Conservation (phyloP, 2,329 filamentous ascomycete genomes). For the Thielaviopsis musarum region DNA sequence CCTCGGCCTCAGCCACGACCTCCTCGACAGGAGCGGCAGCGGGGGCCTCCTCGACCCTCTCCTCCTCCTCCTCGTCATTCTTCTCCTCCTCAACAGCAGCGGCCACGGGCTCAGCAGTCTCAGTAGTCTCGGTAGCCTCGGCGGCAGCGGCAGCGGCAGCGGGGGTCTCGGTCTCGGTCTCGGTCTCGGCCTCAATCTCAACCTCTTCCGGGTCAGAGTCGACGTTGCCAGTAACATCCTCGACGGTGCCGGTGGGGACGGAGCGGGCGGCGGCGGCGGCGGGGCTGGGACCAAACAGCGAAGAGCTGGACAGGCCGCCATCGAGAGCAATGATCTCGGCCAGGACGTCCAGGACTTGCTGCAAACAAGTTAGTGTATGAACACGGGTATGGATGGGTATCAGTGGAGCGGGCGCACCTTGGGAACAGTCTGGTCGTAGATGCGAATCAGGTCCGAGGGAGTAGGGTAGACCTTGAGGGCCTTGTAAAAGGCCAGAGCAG, state of each 20-base stretch:
- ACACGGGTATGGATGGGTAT: conserved; percentile 13
- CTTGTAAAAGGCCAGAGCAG: conserved; percentile 93
- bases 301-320: conserved; percentile 40
- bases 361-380: background rate
- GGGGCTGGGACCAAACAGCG: conserved; percentile 26
- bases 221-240: conserved; percentile 24
- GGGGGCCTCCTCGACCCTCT: background rate
- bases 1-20: background rate
- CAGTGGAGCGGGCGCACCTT: conserved; percentile 41
- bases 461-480: conserved; percentile 96
- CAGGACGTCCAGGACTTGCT: conserved; percentile 87
- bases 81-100: background rate
- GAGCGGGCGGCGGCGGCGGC: conserved; percentile 1
- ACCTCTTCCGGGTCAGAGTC: conserved; percentile 14
- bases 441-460: conserved; percentile 78
- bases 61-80: background rate
- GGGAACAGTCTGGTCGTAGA: conserved; percentile 96
- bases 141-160: background rate
- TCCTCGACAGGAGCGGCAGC: background rate
- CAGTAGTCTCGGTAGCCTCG: background rate
- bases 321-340: conserved; percentile 97
- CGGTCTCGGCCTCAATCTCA: conserved; percentile 7
- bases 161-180: background rate
- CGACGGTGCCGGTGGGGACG: conserved; percentile 32
- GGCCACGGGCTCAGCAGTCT: background rate